Evolutionary conservation across 2,329 filamentous ascomycete genomes (phyloP).

Genomic region (Fusarium kyushuense): DNA sequence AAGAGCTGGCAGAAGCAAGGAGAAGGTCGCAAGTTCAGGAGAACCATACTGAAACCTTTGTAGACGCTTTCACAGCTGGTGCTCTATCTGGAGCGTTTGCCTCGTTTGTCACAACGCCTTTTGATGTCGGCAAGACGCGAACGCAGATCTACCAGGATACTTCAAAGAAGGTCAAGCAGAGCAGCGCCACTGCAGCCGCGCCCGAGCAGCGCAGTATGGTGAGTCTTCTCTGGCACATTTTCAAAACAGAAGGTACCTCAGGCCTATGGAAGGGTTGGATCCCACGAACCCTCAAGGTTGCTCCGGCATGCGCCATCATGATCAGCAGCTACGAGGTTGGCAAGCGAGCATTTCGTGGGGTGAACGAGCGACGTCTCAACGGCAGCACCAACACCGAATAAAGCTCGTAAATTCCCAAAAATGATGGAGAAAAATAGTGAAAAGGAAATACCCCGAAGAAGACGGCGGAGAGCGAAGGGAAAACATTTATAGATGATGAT

Average conservation of each 20-base stretch:
- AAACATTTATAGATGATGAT: conserved; percentile 32
- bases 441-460: conserved; percentile 27
- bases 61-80: conserved; percentile 90
- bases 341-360: conserved; percentile 83
- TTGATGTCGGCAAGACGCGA: conserved; percentile 96
- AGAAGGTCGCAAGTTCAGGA: conserved; percentile 72
- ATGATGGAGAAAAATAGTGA: conserved; percentile 5
- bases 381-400: conserved; percentile 4
- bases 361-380: conserved; percentile 68
- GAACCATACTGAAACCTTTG: conserved; percentile 80
- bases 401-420: conserved; percentile 17
- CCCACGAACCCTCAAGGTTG: conserved; percentile 91
- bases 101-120: conserved; percentile 90
- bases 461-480: not conserved
- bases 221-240: conserved; percentile 90
- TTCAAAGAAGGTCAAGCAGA: conserved; percentile 31
- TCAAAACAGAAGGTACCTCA: conserved; percentile 80
- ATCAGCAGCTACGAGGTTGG: conserved; percentile 98
- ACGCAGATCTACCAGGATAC: conserved; percentile 83
- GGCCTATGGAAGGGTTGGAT: conserved; percentile 94
- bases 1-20: conserved; percentile 57
- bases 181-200: conserved; percentile 51
- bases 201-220: conserved; percentile 85
- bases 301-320: conserved; percentile 98
- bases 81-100: conserved; percentile 86